Percentiles rank a stretch among this genome's conserved stretches.
Evolutionary conservation across 352 stramenopile genomes (phyloP).

Genomic region (Phytophthora capsici): DNA sequence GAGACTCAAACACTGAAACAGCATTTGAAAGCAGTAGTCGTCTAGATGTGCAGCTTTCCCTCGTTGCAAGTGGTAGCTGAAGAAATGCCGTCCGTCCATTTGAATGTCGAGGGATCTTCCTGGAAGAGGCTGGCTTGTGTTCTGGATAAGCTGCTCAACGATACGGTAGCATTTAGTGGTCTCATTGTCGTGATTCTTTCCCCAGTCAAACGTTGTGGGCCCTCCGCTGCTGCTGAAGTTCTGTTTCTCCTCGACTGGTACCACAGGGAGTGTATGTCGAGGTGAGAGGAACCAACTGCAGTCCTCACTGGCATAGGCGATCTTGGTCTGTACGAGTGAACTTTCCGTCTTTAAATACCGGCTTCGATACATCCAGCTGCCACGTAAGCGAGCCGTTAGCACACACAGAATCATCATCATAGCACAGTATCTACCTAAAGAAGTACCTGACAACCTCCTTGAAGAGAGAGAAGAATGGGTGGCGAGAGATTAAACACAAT

Average conservation of each 20-base stretch:
- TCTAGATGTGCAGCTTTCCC: slow-evolving; percentile 68
- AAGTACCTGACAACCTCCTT: slow-evolving; percentile 73
- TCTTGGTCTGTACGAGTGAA: slow-evolving; percentile 47
- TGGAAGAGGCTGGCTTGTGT: slow-evolving; percentile 31
- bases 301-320: slow-evolving; percentile 50
- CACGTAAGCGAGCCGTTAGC: slow-evolving; percentile 6
- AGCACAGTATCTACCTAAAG: neutral
- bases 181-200: neutral
- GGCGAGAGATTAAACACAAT: slow-evolving; percentile 80
- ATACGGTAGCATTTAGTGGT: slow-evolving; percentile 12
- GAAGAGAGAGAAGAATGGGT: slow-evolving; percentile 85
- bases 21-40: slow-evolving; percentile 79
- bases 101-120: slow-evolving; percentile 48
- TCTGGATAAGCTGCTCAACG: slow-evolving; percentile 45
- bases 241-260: neutral
- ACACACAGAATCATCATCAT: neutral
- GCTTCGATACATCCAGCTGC: slow-evolving; percentile 67
- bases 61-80: slow-evolving; percentile 67
- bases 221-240: slow-evolving; percentile 6
- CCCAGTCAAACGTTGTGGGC: slow-evolving; percentile 14
- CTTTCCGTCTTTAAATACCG: slow-evolving; percentile 40
- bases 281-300: slow-evolving; percentile 69
- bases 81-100: slow-evolving; percentile 47
- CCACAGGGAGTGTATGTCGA: slow-evolving; percentile 18
- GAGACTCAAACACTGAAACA: slow-evolving; percentile 84